Conservation (phyloP, 805 yeast genomes). For the Metschnikowia gruessii region DNA sequence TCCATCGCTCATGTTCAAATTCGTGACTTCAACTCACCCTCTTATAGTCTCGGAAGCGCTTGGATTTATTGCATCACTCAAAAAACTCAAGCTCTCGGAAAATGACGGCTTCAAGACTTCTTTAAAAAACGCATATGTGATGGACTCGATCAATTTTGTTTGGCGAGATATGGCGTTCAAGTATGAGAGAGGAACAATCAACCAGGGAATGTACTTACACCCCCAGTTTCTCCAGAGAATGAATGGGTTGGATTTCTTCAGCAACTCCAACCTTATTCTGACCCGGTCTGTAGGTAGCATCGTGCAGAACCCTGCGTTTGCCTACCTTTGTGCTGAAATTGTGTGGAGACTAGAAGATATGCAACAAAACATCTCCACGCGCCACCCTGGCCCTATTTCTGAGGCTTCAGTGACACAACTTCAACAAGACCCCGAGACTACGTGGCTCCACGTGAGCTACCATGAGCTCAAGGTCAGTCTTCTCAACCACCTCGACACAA, state of each 20-base stretch:
- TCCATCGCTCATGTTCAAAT: constrained; percentile 35
- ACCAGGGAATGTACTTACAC: constrained; percentile 40
- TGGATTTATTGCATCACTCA: constrained; percentile 44
- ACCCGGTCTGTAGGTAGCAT: constrained; percentile 38
- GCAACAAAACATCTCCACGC: constrained; percentile 25
- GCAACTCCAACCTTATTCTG: constrained; percentile 30
- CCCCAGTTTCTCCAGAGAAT: constrained; percentile 31
- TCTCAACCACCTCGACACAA: constrained; percentile 38
- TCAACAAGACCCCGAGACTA: constrained; percentile 23
- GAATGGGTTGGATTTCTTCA: constrained; percentile 30
- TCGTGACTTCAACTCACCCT: constrained; percentile 44
- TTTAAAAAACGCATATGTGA: constrained; percentile 48
- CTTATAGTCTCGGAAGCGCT: constrained; percentile 45
- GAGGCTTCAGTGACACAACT: constrained; percentile 38
- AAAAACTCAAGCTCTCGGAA: constrained; percentile 27
- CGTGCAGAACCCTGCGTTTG: constrained; percentile 52
- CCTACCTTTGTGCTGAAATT: constrained; percentile 41
- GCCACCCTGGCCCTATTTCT: constrained; percentile 56
- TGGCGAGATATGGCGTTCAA: constrained; percentile 58
- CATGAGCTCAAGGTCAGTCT: constrained; percentile 47
- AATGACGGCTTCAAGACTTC: constrained; percentile 22
- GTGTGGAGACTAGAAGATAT: constrained; percentile 48
- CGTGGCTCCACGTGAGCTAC: constrained; percentile 41
- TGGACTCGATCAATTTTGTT: constrained; percentile 52
- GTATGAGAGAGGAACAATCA: constrained; percentile 28